Percentiles rank a stretch among this genome's conserved stretches.
These are phyloP conservation scores for Aspergillus sp. DNA, from an alignment of 2,329 filamentous ascomycete genomes.

Conservation along the genomic window DNA sequence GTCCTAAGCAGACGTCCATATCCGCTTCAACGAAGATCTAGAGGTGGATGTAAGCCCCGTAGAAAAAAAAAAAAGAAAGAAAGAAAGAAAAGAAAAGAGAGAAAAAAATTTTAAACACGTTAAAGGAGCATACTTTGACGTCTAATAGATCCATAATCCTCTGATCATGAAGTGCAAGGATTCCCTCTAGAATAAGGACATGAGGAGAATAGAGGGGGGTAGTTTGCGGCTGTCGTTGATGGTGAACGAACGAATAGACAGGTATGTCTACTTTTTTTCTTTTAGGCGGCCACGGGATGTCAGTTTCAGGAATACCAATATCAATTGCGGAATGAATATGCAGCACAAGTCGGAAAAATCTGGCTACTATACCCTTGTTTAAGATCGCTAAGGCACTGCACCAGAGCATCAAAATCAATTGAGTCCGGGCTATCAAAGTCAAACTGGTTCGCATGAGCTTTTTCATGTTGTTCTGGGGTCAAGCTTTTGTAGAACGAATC, in stretches of 20 bases:
- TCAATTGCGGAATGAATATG: background rate
- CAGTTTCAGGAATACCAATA: constrained; percentile 11
- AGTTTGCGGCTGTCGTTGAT: constrained; percentile 74
- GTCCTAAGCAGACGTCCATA: constrained; percentile 85
- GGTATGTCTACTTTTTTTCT: constrained; percentile 73
- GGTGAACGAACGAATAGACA: constrained; percentile 91
- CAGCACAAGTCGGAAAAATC: background rate
- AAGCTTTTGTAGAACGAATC: constrained; percentile 97
- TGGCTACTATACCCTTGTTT: constrained; percentile 73
- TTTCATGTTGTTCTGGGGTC: constrained; percentile 71
- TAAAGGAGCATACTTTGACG: constrained; percentile 67
- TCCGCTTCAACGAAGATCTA: constrained; percentile 96
- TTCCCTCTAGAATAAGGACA: constrained; percentile 92
- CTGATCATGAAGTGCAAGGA: constrained; percentile 88
- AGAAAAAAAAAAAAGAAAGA: no score
- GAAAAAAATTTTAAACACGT: background rate
- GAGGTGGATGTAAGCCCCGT: constrained; percentile 11
- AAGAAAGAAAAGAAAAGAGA: no score
- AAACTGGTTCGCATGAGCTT: constrained; percentile 86
- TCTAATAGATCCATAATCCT: constrained; percentile 84
- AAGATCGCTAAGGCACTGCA: constrained; percentile 75
- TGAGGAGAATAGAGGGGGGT: constrained; percentile 94
- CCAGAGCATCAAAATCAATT: constrained; percentile 88
- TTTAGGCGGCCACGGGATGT: constrained; percentile 10
- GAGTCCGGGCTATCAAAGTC: constrained; percentile 95